Evolutionary conservation across 495 filamentous ascomycete species (phyloP).

Genomic region (Hyaloscypha finlandica): DNA sequence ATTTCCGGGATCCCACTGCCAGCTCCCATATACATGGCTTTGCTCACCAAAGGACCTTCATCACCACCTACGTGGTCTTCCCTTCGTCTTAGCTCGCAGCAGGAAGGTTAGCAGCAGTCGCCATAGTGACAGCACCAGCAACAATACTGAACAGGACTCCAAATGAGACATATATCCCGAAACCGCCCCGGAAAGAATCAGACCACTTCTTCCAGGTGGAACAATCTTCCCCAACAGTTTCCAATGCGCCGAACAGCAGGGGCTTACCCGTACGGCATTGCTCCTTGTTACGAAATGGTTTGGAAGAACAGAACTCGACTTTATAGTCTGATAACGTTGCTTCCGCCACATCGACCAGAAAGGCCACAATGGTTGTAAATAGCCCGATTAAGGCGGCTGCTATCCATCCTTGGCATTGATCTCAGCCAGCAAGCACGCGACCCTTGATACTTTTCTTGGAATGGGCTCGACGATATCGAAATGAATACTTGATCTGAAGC

Average conservation of each 20-base stretch:
- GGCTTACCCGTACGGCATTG: conserved; percentile 45
- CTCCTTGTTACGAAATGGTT: conserved; percentile 48
- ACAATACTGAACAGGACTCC: conserved; percentile 52
- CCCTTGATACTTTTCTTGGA: conserved; percentile 41
- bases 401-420: conserved; percentile 52
- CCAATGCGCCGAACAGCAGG: conserved; percentile 32
- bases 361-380: conserved; percentile 57
- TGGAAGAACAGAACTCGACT: conserved; percentile 50
- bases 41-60: conserved; percentile 37
- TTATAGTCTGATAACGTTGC: conserved; percentile 58
- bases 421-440: conserved; percentile 37
- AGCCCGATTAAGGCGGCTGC: conserved; percentile 54
- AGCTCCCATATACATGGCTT: conserved; percentile 58
- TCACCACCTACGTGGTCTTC: not conserved
- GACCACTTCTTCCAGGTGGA: conserved; percentile 48
- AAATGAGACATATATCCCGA: conserved; percentile 52
- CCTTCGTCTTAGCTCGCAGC: conserved; percentile 33
- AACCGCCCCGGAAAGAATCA: conserved; percentile 38
- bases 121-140: conserved; percentile 51
- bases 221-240: conserved; percentile 39
- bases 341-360: conserved; percentile 53
- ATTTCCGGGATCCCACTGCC: conserved; percentile 61
- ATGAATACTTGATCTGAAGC: conserved; percentile 56
- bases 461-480: conserved; percentile 47
- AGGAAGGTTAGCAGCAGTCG: conserved; percentile 51